Base-by-base conservation (phyloP, 768 basidiomycete genomes). In the Suillus discolor region DNA sequence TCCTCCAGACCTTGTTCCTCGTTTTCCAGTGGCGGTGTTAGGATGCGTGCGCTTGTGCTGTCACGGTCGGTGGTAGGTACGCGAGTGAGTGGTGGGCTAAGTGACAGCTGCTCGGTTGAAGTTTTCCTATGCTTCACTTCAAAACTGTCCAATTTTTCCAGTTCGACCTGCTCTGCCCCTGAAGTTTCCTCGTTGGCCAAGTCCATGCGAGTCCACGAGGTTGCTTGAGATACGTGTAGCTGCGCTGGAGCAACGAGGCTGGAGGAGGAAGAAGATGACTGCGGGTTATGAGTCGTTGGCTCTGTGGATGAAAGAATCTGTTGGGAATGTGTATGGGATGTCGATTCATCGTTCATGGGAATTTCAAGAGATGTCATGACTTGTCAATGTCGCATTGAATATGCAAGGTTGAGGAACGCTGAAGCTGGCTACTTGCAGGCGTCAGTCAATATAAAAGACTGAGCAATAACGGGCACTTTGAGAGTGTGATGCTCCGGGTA, bases 61-160 rank as follows among this genome's bases (percentile, higher is more conserved):
- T 68, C 65, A 16, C n/a, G n/a, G n/a, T n/a, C n/a, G n/a, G 65
- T 66, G 55, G 71, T 72, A 34, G 68, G 71, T 12, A 70, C 71
- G 49, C 69, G 67, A 16, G 78, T 74, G 44, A 76, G 72, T 41
- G 77, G 69, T 23, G 71, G 79, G 34, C 78, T 79, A 4, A 72
- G 76, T 53, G 78, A 75, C 28, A 75, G 55, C 34, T 62, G 71
- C 59, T 74, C 72, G 8, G 61, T 5, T 57, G 65, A 62, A 67
- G 66, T 63, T 45, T n/a, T 18, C 23, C 9, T 45, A n/a, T 39
- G 38, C 28, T 36, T 16, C 36, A 23, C 31, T 28, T 64, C 42
- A 36, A 16, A 28, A 45, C 61, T 62, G 18, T 47, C 39, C 7
- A 20, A 44, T 6, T 31, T 31, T 31, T 31, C 31, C 31, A 31